A percentile compares a stretch with the other conserved stretches of the same genome.
Conservation (phyloP, 257 asterid genomes). For the Solanum pimpinellifolium region DNA sequence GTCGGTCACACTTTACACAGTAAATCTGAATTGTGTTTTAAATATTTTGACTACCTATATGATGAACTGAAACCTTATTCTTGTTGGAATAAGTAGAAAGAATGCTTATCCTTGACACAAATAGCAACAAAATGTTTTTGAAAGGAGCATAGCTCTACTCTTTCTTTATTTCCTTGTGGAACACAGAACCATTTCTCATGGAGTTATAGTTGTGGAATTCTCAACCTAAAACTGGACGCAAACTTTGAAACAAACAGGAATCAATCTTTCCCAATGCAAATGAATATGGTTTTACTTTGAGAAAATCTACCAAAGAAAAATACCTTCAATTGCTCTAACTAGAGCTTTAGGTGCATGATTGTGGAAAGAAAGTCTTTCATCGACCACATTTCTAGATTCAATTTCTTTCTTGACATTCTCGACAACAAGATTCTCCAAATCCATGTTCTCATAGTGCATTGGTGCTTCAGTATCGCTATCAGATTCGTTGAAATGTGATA, state of each 20-base stretch:
- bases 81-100: neutral
- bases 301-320: neutral
- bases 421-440: slow-evolving; percentile 45
- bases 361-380: slow-evolving; percentile 36
- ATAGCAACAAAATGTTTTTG: neutral
- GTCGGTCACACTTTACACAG: neutral
- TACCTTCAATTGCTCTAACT: slow-evolving; percentile 57
- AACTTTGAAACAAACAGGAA: neutral
- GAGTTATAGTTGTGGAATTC: neutral
- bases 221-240: neutral
- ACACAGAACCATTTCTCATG: neutral
- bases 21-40: neutral
- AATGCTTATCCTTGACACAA: neutral
- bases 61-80: neutral
- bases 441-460: slow-evolving; percentile 61
- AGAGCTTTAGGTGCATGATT: slow-evolving; percentile 29
- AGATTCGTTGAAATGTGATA: slow-evolving; percentile 48
- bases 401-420: slow-evolving; percentile 48
- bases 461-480: slow-evolving; percentile 33
- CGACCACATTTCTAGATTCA: slow-evolving; percentile 36
- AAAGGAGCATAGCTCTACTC: neutral
- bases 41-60: neutral
- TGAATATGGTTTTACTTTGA: neutral
- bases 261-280: neutral
- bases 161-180: neutral